Evolutionary conservation across 108 stramenopile genomes (phyloP), one percentile per base, ranked within the genome.

Genomic region (Fragilaria radians): DNA sequence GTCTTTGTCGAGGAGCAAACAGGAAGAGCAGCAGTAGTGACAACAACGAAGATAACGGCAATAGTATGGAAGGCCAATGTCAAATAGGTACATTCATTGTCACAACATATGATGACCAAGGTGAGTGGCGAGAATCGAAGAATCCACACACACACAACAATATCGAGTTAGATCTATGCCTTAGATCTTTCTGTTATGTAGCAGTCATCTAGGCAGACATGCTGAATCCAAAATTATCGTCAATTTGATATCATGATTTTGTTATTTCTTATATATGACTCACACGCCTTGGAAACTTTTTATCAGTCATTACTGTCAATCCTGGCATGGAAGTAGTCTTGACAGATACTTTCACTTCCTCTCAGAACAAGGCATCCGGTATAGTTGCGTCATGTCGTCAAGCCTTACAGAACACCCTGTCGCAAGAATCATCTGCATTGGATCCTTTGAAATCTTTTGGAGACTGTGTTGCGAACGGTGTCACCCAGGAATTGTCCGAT

Each of bases 311-410:
- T 2, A 49, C 65, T 0, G 34, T 65, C 23, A 55, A 52, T 0
- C 32, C 60, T 21, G 61, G 59, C n/a, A 51, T 66, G 42, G 65
- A 61, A 34, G 30, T 72, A 29, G 59, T 58, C 45, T 72, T 72
- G 59, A 78, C 54, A 74, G 82, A 54, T 59, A 42, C 36, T 14
- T 14, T 42, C 14, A 42, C 36, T 11, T 7, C 76, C 25, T 67
- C 71, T 28, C 82, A 84, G n/a, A 36, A 61, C 28, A 28, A 65
- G 46, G 65, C 74, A 31, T 86, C 89, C 11, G 26, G 21, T 18
- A 68, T 61, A 1, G 33, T 87, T 0, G 67, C 86, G 3, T 19
- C 68, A 9, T 56, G 56, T 11, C 86, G 89, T 63, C 74, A 79
- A 50, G 36, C 30, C 19, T 2, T 28, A 4, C 82, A 79, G 28